Percentiles rank a stretch among this genome's conserved stretches.
These are phyloP conservation scores for Acer campestre DNA, from an alignment of 345 rosid species.

Conservation along the genomic window DNA sequence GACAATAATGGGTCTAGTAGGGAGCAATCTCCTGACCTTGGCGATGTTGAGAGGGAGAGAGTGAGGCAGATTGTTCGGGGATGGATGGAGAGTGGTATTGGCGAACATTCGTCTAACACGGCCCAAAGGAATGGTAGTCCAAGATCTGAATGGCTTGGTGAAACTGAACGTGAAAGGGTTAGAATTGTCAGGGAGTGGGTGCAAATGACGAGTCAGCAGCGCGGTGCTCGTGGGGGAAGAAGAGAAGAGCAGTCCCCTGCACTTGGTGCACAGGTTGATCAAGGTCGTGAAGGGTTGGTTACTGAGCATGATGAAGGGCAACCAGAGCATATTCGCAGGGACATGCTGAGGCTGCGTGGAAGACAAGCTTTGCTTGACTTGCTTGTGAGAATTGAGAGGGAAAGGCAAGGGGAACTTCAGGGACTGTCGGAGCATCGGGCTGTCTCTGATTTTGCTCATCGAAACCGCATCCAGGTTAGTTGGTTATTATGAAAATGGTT, in stretches of 20 bases:
- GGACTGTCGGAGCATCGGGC: conserved; percentile 94
- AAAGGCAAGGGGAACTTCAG: conserved; percentile 88
- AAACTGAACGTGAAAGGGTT: conserved; percentile 97
- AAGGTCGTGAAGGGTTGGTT: conserved; percentile 53
- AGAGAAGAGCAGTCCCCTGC: conserved; percentile 61
- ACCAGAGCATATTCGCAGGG: conserved; percentile 72
- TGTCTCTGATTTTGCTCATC: conserved; percentile 98
- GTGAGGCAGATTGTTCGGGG: conserved; percentile 93
- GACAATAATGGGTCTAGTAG: conserved; percentile 69
- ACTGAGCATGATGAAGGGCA: conserved; percentile 69
- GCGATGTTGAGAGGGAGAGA: conserved; percentile 95
- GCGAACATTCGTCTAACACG: conserved; percentile 63
- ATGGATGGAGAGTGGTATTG: conserved; percentile 86
- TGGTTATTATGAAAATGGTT: not conserved
- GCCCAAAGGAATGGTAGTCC: conserved; percentile 63
- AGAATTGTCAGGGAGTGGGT: conserved; percentile 97
- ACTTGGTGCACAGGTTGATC: conserved; percentile 50
- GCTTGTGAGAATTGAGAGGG: conserved; percentile 87
- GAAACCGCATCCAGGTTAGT: conserved; percentile 94
- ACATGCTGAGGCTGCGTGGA: conserved; percentile 84
- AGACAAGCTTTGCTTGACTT: conserved; percentile 89
- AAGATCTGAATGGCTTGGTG: conserved; percentile 95
- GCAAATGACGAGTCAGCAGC: conserved; percentile 95
- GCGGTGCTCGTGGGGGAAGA: conserved; percentile 61
- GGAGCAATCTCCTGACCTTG: conserved; percentile 95